Conservation (phyloP, 768 basidiomycete genomes). For the Gyrodon lividus region DNA sequence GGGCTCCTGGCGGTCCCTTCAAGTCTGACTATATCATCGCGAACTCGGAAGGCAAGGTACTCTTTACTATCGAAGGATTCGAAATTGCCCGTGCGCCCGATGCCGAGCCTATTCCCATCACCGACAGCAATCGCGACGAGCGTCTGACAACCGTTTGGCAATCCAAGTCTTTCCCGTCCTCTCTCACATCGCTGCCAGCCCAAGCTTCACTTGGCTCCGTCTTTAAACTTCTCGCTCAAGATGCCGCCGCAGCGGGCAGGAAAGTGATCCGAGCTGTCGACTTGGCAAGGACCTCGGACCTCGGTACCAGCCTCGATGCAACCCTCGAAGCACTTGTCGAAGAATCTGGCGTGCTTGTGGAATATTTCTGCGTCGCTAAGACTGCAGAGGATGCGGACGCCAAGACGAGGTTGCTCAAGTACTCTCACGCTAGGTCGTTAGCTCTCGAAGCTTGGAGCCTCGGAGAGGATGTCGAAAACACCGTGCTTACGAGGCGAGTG, state of each 20-base stretch:
- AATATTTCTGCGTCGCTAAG: slow-evolving; percentile 19
- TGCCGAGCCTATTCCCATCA: slow-evolving; percentile 24
- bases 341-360: slow-evolving; percentile 15
- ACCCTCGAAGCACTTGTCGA: slow-evolving; percentile 16
- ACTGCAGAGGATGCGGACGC: slow-evolving; percentile 21
- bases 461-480: slow-evolving; percentile 1
- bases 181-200: slow-evolving; percentile 4
- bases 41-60: slow-evolving; percentile 28
- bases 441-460: slow-evolving; percentile 22
- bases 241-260: slow-evolving; percentile 19
- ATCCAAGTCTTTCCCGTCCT: slow-evolving; percentile 26
- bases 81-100: slow-evolving; percentile 33
- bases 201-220: slow-evolving; percentile 11
- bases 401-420: slow-evolving; percentile 16
- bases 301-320: slow-evolving; percentile 16
- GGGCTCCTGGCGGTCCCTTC: slow-evolving; percentile 24
- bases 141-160: slow-evolving; percentile 35
- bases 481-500: slow-evolving; percentile 12
- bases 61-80: slow-evolving; percentile 35
- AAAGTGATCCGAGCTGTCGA: slow-evolving; percentile 26
- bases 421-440: slow-evolving; percentile 14
- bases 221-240: slow-evolving; percentile 17
- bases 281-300: slow-evolving; percentile 17
- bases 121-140: slow-evolving; percentile 26
- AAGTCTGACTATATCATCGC: slow-evolving; percentile 28